Evolutionary conservation across 129 eudicot genomes (phyloP).

Genomic region (Sambucus nigra): DNA sequence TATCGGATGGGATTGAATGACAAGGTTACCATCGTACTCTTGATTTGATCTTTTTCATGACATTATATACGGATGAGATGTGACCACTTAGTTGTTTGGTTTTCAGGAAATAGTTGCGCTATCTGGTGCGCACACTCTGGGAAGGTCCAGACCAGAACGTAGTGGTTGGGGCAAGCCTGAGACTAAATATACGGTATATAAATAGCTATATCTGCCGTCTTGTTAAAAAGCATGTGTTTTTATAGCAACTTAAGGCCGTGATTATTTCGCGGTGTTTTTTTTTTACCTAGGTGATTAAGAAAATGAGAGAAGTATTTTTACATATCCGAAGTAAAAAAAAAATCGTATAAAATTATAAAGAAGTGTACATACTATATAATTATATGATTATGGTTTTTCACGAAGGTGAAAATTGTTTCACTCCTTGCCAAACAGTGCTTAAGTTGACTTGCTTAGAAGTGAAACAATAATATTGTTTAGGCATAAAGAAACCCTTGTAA

Average conservation of each 20-base stretch:
- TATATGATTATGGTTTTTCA: too few species aligned
- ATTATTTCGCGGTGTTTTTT: too few species aligned
- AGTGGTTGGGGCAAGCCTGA: slow-evolving; percentile 99
- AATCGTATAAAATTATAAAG: too few species aligned
- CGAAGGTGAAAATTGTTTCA: too few species aligned
- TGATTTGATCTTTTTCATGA: background rate
- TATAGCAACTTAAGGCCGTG: too few species aligned
- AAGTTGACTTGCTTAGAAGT: too few species aligned
- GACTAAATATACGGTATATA: slow-evolving; percentile 80
- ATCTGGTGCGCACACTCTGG: slow-evolving; percentile 96
- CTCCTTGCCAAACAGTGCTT: too few species aligned
- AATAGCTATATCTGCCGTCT: background rate
- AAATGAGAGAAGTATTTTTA: background rate
- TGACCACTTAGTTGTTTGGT: slow-evolving; percentile 4
- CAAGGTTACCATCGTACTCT: slow-evolving; percentile 44
- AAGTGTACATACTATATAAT: too few species aligned
- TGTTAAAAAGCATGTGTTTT: background rate
- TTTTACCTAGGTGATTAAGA: background rate
- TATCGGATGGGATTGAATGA: slow-evolving; percentile 93
- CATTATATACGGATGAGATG: slow-evolving; percentile 2
- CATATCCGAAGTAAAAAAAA: too few species aligned
- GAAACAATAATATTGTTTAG: too few species aligned
- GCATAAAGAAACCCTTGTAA: background rate
- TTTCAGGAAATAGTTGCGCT: slow-evolving; percentile 91
- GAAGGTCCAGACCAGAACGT: slow-evolving; percentile 99